Conservation (phyloP, 805 yeast species). For the Ogataea nakhonphanomensis region DNA sequence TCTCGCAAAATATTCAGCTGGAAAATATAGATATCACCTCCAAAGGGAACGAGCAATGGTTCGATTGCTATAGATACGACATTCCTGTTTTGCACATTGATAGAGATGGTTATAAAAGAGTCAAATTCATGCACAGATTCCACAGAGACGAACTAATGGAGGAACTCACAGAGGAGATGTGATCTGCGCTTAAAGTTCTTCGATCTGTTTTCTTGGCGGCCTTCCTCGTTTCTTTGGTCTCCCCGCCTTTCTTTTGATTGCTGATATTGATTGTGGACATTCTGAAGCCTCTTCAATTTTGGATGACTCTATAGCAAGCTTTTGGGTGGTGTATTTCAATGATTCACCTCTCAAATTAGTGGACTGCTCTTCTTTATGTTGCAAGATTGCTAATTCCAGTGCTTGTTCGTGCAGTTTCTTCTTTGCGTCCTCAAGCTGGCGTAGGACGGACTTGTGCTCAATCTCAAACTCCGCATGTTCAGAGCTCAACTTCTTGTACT, state of each 20-base stretch:
- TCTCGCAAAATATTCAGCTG: slow-evolving; percentile 33
- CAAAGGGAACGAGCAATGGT: slow-evolving; percentile 59
- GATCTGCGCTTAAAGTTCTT: not conserved
- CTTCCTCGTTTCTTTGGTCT: not conserved
- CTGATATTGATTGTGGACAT: too few species aligned
- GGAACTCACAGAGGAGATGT: slow-evolving; percentile 42
- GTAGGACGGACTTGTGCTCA: not conserved
- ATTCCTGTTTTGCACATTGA: slow-evolving; percentile 76
- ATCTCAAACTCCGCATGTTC: slow-evolving; percentile 4
- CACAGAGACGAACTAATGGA: slow-evolving; percentile 51
- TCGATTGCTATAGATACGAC: slow-evolving; percentile 68
- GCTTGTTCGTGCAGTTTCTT: not conserved
- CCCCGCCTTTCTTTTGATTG: not conserved
- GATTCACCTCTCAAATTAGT: not conserved
- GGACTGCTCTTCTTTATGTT: not conserved
- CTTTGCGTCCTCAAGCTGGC: not conserved
- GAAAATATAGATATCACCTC: slow-evolving; percentile 54
- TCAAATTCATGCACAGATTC: slow-evolving; percentile 67
- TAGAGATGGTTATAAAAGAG: slow-evolving; percentile 43
- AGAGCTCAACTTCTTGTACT: slow-evolving; percentile 3
- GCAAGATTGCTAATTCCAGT: not conserved
- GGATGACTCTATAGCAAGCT: too few species aligned
- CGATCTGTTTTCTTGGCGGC: too few species aligned
- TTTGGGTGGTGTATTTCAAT: too few species aligned
- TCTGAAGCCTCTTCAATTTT: too few species aligned